Evolutionary conservation across 192 early-diverging fungal species (phyloP), one percentile per base, ranked within the genome.

Genomic region (Podila verticillata): DNA sequence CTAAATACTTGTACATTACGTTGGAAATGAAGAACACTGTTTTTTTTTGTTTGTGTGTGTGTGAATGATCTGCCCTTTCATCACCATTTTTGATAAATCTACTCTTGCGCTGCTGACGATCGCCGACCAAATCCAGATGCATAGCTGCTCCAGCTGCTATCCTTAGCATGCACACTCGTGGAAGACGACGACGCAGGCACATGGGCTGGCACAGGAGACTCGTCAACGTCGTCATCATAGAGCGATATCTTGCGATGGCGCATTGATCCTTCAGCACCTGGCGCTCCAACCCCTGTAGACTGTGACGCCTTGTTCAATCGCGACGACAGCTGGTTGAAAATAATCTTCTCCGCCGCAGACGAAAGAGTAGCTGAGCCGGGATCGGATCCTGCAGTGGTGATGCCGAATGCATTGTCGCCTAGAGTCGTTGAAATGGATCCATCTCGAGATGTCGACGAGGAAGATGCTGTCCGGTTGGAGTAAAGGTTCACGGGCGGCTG

Each of bases 241-340:
- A 80, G 57, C 2, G 60, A 68, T 6, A 80, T 80, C 34, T 80
- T 80, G 15, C 77, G 58, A n/a, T 72, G 58, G 19, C 77, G 69
- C 31, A 72, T 44, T 7, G 60, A 51, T 4, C 9, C n/a, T 5
- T 2, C 20, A 28, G 8, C 30, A 19, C 9, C 57, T 15, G 59
- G 6, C 28, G 26, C 20, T 19, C 29, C 48, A 1, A 39, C 28
- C 0, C 74, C 68, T 17, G 75, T 57, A 17, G 66, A 35, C 17
- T 67, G 35, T 24, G 65, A 61, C 28, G 77, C 77, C 7, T 30
- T 68, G 35, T 68, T 67, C 57, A 80, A 48, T 39, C 77, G 58
- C 3, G 64, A 72, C 7, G 61, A 35, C n/a, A 80, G 26, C 51
- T 44, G 69, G 1, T 72, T 70, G 47, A 72, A 31, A 6, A 68